Conservation (phyloP, 2,329 filamentous ascomycete genomes). For the Ophiostoma piceae region DNA sequence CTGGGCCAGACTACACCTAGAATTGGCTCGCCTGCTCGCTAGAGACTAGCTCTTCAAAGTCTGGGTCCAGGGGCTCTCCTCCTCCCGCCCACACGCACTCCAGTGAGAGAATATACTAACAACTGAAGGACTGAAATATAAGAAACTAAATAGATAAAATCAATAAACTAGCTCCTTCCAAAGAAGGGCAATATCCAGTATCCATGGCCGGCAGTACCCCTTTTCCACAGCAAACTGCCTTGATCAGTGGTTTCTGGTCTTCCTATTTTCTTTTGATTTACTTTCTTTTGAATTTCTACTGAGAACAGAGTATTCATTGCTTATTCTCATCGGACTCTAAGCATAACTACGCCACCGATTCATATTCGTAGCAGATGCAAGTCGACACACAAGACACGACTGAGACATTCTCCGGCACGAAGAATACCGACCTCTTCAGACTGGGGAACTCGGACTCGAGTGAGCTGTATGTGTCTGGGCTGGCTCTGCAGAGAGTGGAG, state of each 20-base stretch:
- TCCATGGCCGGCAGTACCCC: neutral
- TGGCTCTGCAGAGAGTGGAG: neutral
- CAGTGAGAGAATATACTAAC: neutral
- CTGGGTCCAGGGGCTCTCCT: slow-evolving; percentile 1
- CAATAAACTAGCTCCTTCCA: neutral
- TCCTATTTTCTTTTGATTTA: neutral
- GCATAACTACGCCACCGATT: neutral
- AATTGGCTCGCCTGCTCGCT: neutral
- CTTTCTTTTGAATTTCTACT: too few species aligned
- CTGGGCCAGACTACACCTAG: neutral
- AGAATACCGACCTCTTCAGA: slow-evolving; percentile 1
- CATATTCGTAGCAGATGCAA: neutral
- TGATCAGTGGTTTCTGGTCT: neutral
- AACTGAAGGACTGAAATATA: neutral
- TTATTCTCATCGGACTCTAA: too few species aligned
- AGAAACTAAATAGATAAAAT: neutral
- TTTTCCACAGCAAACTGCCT: neutral
- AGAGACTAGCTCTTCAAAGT: slow-evolving; percentile 4
- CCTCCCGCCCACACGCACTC: slow-evolving; percentile 1
- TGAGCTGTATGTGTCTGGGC: too few species aligned
- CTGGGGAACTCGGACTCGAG: slow-evolving; percentile 2
- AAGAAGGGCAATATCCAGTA: neutral
- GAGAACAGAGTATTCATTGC: too few species aligned
- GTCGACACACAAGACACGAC: neutral
- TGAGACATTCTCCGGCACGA: slow-evolving; percentile 6